Percentiles rank a stretch among this genome's conserved stretches.
phyloP scores from a whole-genome alignment of 169 alveolate species.

The Cryptosporidium sp. region DNA sequence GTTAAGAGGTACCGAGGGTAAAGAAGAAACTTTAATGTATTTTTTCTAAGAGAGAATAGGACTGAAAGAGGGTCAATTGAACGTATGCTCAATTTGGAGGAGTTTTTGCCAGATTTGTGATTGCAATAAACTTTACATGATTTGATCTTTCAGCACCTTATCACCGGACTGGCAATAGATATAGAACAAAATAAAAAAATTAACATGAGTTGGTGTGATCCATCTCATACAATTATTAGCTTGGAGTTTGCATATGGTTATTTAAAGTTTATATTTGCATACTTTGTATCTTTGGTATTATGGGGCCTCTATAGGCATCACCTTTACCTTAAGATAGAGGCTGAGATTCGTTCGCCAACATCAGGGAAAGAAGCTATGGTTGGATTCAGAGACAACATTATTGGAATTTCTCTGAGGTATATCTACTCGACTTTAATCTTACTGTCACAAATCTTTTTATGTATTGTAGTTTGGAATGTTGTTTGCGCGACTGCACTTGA shows the following conservation, averaged over 20 bases:
- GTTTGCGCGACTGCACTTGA: constrained; percentile 30
- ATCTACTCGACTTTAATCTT: neutral
- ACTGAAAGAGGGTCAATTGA: neutral
- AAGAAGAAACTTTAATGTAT: neutral
- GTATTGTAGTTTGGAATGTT: constrained; percentile 68
- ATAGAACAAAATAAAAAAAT: neutral
- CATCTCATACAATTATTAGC: constrained; percentile 53
- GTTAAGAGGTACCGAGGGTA: neutral
- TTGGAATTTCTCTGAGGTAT: constrained; percentile 8
- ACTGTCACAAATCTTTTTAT: constrained; percentile 32
- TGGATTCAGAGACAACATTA: constrained; percentile 21
- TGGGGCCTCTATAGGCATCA: constrained; percentile 38
- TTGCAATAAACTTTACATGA: neutral
- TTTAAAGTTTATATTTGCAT: neutral
- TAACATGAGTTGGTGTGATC: constrained; percentile 46
- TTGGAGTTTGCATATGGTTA: constrained; percentile 33
- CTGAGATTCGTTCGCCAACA: neutral
- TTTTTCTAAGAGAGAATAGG: neutral
- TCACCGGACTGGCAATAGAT: neutral
- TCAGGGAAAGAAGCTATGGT: neutral
- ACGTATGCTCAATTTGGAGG: neutral
- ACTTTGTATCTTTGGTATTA: constrained; percentile 4
- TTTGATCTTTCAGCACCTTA: neutral
- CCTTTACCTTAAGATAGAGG: neutral
- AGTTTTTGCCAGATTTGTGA: neutral